Evolutionary conservation across 371 early-diverging fungal genomes (phyloP).

Genomic region (Vairimorpha ceranae): DNA sequence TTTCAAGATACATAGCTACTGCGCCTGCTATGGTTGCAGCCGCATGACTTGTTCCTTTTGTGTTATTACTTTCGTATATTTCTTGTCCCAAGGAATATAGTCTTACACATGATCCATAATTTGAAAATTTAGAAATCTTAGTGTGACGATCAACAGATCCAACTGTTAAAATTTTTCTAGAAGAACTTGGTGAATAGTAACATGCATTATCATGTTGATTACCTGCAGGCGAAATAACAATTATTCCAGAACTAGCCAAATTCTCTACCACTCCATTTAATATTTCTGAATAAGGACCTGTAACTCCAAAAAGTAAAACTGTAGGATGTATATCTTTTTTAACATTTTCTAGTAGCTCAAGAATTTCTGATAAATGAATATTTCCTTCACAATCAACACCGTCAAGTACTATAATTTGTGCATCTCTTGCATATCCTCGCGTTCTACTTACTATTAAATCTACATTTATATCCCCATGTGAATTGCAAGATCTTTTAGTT

Average conservation of each 20-base stretch:
- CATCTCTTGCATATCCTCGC: constrained; percentile 54
- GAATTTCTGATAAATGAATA: constrained; percentile 50
- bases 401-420: constrained; percentile 38
- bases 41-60: constrained; percentile 31
- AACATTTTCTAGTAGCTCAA: constrained; percentile 47
- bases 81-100: constrained; percentile 49
- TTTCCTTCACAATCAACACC: constrained; percentile 44
- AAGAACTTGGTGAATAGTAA: constrained; percentile 56
- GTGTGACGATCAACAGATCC: constrained; percentile 50
- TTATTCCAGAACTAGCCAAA: constrained; percentile 13
- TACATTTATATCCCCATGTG: constrained; percentile 36
- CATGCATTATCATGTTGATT: constrained; percentile 53
- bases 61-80: not conserved
- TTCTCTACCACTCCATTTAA: constrained; percentile 47
- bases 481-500: constrained; percentile 25
- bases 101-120: constrained; percentile 43
- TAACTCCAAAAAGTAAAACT: constrained; percentile 54
- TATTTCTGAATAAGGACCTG: constrained; percentile 48
- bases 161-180: constrained; percentile 49
- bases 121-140: constrained; percentile 38
- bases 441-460: constrained; percentile 23
- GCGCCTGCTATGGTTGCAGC: constrained; percentile 46
- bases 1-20: constrained; percentile 42
- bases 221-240: constrained; percentile 58
- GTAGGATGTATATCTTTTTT: not conserved